A percentile compares a stretch with the other conserved stretches of the same genome.
Evolutionary conservation across 306 rosid species (phyloP).

Genomic region (Casuarina equisetifolia): DNA sequence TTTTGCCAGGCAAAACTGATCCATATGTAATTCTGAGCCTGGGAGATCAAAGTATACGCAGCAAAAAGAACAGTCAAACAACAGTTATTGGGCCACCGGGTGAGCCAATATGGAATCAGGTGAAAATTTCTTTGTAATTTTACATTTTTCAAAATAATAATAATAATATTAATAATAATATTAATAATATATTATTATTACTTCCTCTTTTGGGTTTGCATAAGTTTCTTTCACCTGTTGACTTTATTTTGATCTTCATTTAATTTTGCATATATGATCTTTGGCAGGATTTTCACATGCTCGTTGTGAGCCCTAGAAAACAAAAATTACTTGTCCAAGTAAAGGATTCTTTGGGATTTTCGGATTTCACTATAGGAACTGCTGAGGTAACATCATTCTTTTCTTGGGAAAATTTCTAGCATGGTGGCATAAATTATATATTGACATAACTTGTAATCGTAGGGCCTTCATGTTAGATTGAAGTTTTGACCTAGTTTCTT

Average conservation of each 20-base stretch:
- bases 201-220: background rate
- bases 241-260: background rate
- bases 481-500: background rate
- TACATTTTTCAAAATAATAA: too few species aligned
- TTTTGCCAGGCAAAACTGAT: slow-evolving; percentile 84
- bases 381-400: slow-evolving; percentile 67
- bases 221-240: background rate
- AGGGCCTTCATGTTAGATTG: background rate
- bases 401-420: background rate
- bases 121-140: slow-evolving; percentile 36
- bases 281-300: slow-evolving; percentile 92
- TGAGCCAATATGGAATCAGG: slow-evolving; percentile 99
- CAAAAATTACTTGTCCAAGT: slow-evolving; percentile 82
- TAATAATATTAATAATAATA: too few species aligned
- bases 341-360: slow-evolving; percentile 85
- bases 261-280: slow-evolving; percentile 27
- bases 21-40: slow-evolving; percentile 83
- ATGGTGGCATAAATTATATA: background rate
- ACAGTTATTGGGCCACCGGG: slow-evolving; percentile 96
- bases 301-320: slow-evolving; percentile 80
- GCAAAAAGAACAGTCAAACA: slow-evolving; percentile 98
- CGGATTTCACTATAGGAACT: slow-evolving; percentile 69
- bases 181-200: too few species aligned
- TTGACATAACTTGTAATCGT: background rate
- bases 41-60: slow-evolving; percentile 82